These are phyloP conservation scores for Paramyrothecium sp. DNA, from an alignment of 2,329 filamentous ascomycete genomes.

Conservation along the genomic window DNA sequence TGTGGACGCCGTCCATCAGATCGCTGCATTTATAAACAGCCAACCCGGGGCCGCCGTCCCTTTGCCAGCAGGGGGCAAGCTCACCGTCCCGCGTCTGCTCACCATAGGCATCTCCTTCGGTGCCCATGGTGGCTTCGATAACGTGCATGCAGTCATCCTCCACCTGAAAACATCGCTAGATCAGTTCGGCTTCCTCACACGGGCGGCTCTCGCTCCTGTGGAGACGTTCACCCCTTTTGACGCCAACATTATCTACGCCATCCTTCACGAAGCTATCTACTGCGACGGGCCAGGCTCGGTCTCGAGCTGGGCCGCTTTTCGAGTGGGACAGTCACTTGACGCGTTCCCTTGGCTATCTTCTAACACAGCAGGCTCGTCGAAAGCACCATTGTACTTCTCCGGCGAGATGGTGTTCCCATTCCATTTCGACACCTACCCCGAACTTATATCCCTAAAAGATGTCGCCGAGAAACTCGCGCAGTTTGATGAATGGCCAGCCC, in stretches of 20 bases:
- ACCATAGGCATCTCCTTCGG: slow-evolving; percentile 79
- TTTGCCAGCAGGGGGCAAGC: slow-evolving; percentile 68
- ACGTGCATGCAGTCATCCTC: slow-evolving; percentile 71
- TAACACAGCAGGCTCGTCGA: slow-evolving; percentile 16
- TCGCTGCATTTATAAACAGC: slow-evolving; percentile 63
- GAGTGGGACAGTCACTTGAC: slow-evolving; percentile 51
- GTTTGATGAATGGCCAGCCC: slow-evolving; percentile 66
- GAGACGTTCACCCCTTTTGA: slow-evolving; percentile 72
- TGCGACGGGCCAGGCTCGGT: slow-evolving; percentile 63
- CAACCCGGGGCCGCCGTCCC: slow-evolving; percentile 50
- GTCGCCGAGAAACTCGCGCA: slow-evolving; percentile 71
- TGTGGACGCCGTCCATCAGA: slow-evolving; percentile 60
- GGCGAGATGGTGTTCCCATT: slow-evolving; percentile 92
- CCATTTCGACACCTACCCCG: slow-evolving; percentile 78
- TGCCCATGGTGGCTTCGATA: slow-evolving; percentile 72
- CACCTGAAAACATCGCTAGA: slow-evolving; percentile 71
- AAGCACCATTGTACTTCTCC: slow-evolving; percentile 69
- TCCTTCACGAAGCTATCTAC: slow-evolving; percentile 88
- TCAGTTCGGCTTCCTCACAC: slow-evolving; percentile 72
- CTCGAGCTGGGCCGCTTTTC: slow-evolving; percentile 74
- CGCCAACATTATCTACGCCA: slow-evolving; percentile 75
- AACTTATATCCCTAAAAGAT: slow-evolving; percentile 66
- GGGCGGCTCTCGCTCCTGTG: slow-evolving; percentile 65
- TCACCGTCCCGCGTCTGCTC: slow-evolving; percentile 74
- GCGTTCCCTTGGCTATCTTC: slow-evolving; percentile 50